Percentiles rank a stretch among this genome's conserved stretches.
These are phyloP conservation scores for Candida insectalens DNA, from an alignment of 805 yeast species.

Conservation along the genomic window DNA sequence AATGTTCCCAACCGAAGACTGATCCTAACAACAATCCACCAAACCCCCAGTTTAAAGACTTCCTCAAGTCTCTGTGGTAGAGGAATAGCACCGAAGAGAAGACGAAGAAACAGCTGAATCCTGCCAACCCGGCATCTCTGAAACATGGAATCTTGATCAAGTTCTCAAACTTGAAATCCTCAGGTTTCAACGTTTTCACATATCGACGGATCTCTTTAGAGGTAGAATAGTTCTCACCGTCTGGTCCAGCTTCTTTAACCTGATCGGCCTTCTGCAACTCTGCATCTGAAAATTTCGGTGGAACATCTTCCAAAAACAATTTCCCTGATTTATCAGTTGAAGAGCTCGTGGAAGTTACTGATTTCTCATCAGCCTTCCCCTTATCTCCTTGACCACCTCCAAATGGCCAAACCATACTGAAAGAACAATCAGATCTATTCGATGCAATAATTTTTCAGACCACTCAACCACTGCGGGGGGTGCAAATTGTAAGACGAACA, in stretches of 20 bases:
- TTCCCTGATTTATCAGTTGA: conserved; percentile 4
- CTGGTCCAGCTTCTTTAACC: conserved; percentile 1
- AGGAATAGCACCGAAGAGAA: conserved; percentile 58
- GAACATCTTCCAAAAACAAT: conserved; percentile 38
- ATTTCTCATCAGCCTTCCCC: background rate
- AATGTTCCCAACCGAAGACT: conserved; percentile 87
- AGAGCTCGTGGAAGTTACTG: conserved; percentile 1
- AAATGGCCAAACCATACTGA: conserved; percentile 8
- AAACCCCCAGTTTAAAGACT: conserved; percentile 73
- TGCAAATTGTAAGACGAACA: no score
- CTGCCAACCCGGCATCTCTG: conserved; percentile 69
- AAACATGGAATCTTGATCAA: conserved; percentile 64
- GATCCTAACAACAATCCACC: conserved; percentile 75
- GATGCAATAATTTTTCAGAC: background rate
- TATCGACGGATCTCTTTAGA: conserved; percentile 13
- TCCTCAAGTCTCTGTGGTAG: conserved; percentile 50
- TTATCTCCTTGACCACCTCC: conserved; percentile 2
- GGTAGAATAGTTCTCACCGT: conserved; percentile 8
- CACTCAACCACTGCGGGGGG: no score
- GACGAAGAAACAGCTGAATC: conserved; percentile 64
- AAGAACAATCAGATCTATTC: no score
- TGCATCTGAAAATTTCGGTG: conserved; percentile 33
- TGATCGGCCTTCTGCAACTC: conserved; percentile 1
- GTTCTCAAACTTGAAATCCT: conserved; percentile 44
- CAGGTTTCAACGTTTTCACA: conserved; percentile 26